Conservation (phyloP, 1,139 yeast species). For the Magnusiomyces sp. region DNA sequence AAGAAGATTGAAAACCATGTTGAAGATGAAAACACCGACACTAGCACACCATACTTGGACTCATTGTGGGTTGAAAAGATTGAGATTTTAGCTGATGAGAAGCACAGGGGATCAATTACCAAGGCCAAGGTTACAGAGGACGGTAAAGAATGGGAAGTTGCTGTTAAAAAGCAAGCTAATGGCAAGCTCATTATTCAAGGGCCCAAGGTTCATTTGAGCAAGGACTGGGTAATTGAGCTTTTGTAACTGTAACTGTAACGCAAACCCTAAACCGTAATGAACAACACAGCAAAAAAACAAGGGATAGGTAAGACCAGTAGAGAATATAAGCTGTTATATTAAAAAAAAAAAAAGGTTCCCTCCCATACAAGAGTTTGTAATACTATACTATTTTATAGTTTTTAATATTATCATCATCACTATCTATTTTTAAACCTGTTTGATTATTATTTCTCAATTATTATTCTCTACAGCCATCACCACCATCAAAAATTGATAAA, state of each 20-base stretch:
- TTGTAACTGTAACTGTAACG: not conserved
- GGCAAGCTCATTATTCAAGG: not conserved
- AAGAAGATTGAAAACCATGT: slow-evolving; percentile 14
- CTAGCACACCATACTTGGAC: slow-evolving; percentile 8
- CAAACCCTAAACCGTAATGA: too few species aligned
- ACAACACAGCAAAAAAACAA: too few species aligned
- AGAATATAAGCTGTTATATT: too few species aligned
- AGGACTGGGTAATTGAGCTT: slow-evolving; percentile 6
- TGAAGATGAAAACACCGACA: not conserved
- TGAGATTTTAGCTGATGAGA: slow-evolving; percentile 25
- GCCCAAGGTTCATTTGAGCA: slow-evolving; percentile 2
- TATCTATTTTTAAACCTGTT: too few species aligned
- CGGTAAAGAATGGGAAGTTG: not conserved
- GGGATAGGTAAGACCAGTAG: too few species aligned
- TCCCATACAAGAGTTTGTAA: too few species aligned
- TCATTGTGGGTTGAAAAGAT: slow-evolving; percentile 42
- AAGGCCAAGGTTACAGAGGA: not conserved
- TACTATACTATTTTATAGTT: too few species aligned
- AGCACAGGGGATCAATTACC: not conserved
- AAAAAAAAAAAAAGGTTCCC: too few species aligned
- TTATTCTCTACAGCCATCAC: too few species aligned
- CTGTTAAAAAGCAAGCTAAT: not conserved
- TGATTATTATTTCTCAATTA: too few species aligned
- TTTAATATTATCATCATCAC: too few species aligned
- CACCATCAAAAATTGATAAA: too few species aligned